A percentile compares a stretch with the other conserved stretches of the same genome.
Conservation (phyloP, 345 rosid species). For the Eucalyptus viminalis region DNA sequence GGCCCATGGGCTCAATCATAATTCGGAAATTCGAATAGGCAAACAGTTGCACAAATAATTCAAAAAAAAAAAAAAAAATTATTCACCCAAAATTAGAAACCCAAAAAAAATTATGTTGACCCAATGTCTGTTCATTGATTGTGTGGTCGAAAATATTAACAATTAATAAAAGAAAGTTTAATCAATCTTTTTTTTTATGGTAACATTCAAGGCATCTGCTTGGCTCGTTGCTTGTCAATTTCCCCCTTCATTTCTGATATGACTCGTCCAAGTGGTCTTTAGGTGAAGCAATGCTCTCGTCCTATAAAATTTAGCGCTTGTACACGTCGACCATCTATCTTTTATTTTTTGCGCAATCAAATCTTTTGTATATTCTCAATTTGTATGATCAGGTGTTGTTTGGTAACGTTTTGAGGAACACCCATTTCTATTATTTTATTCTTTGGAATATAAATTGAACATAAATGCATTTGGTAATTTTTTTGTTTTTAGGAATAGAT, state of each 20-base stretch:
- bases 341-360: neutral
- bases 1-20: neutral
- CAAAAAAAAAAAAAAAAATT: no score
- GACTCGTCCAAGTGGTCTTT: neutral
- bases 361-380: neutral
- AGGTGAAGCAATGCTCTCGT: neutral
- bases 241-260: neutral
- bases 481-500: no score
- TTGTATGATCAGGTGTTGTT: no score
- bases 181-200: no score
- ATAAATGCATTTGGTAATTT: accelerated
- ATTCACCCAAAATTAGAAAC: neutral
- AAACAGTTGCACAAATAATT: neutral
- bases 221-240: neutral
- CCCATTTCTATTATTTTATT: no score
- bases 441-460: accelerated
- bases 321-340: neutral
- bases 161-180: no score
- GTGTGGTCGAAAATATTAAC: neutral
- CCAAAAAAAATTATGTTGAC: neutral
- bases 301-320: neutral
- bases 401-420: accelerated
- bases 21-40: neutral
- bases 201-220: neutral
- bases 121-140: neutral